Percentiles rank a stretch among this genome's conserved stretches.
These are phyloP conservation scores for Lagenaria siceraria DNA, from an alignment of 306 rosid genomes.

Conservation along the genomic window DNA sequence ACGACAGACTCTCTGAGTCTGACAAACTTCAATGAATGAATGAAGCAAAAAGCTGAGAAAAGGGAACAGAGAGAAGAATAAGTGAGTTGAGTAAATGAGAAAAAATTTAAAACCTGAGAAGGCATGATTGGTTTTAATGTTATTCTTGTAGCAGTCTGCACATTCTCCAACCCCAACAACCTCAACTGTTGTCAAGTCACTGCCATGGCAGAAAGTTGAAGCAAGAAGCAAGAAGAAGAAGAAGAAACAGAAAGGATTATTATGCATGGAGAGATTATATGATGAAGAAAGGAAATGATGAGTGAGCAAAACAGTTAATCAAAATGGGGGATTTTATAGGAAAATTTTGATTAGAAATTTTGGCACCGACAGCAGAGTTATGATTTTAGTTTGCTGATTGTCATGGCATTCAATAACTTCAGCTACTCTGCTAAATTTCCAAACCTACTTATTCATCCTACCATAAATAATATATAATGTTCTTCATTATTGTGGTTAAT, in stretches of 20 bases:
- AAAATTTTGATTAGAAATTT: no score
- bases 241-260: conserved; percentile 27
- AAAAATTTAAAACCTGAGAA: conserved; percentile 39
- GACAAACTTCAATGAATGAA: neutral
- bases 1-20: no score
- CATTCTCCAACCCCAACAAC: conserved; percentile 83
- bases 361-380: neutral
- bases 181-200: conserved; percentile 37
- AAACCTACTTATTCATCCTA: neutral
- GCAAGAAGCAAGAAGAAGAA: conserved; percentile 34
- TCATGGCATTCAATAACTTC: conserved; percentile 5
- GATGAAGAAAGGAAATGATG: neutral
- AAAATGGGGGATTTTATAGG: neutral
- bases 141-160: conserved; percentile 47
- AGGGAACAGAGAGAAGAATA: neutral
- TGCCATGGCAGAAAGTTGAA: conserved; percentile 37
- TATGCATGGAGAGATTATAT: conserved; percentile 26
- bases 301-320: neutral
- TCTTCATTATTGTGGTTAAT: neutral
- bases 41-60: neutral
- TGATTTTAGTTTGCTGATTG: neutral
- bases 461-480: neutral
- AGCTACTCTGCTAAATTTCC: neutral
- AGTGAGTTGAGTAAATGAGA: neutral
- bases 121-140: conserved; percentile 45